Evolutionary conservation across 2,329 filamentous ascomycete genomes (phyloP), one percentile per base, ranked within the genome.

Genomic region (Stachybotrys elegans): DNA sequence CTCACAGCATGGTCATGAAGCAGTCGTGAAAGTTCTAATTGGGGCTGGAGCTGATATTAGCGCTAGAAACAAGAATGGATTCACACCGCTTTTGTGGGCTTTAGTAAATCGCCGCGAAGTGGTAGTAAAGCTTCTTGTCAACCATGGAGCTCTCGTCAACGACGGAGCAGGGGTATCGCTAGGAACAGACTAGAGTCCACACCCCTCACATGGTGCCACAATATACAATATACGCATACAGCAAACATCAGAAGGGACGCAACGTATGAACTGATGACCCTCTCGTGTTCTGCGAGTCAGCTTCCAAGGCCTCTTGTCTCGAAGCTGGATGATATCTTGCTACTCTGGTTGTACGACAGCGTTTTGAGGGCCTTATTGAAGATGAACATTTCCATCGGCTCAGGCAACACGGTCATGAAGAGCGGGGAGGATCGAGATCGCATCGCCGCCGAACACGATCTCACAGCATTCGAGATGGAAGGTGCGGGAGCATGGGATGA

Each of bases 371-470:
- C n/a, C n/a, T n/a, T n/a, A n/a, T n/a, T n/a, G n/a, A n/a, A n/a
- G n/a, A n/a, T n/a, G n/a, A n/a, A n/a, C n/a, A n/a, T n/a, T n/a
- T n/a, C n/a, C n/a, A n/a, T n/a, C n/a, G 68, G 57, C 1, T 70
- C 67, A 0, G 66, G 57, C 5, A 58, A 72, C 20, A 55, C 43
- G 2, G 61, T 71, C 1, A 57, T 71, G 43, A 69, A 63, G 20
- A 61, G 59, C 2, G 63, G 57, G 1, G 36, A 54, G 8, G 50
- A 61, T 4, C 58, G 70, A 8, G 67, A 72, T 34, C 25, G 34
- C 0, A 48, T 70, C 14, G 56, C 61, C 1, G 12, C 29, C 12
- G 3, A 43, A 4, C 35, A 56, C 0, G 20, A 43, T 1, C 19
- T 61, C 1, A 51, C 64, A 6, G 60, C 46, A 0, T 51, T 54